Conservation (phyloP, 805 yeast species). For the Sugiyamaella chiloensis region DNA sequence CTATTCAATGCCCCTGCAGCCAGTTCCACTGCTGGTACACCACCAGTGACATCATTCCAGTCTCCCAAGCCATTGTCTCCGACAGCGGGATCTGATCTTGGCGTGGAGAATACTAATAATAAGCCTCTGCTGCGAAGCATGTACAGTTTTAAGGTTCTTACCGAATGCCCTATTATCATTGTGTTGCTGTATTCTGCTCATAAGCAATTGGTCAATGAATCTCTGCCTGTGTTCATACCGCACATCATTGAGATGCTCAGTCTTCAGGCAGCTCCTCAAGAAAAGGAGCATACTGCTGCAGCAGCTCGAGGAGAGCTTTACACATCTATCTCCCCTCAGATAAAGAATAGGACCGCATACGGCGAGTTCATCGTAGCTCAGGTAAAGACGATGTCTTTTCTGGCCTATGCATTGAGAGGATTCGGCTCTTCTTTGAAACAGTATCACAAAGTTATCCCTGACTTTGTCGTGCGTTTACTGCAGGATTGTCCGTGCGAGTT, state of each 20-base stretch:
- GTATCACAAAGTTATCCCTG: slow-evolving; percentile 71
- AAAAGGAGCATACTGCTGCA: slow-evolving; percentile 51
- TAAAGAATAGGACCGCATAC: slow-evolving; percentile 72
- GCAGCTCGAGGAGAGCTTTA: slow-evolving; percentile 55
- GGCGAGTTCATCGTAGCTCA: slow-evolving; percentile 90
- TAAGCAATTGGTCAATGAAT: slow-evolving; percentile 65
- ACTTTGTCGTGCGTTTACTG: slow-evolving; percentile 73
- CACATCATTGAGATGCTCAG: slow-evolving; percentile 69
- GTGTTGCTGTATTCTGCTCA: slow-evolving; percentile 88
- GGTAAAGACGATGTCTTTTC: slow-evolving; percentile 91
- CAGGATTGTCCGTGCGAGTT: slow-evolving; percentile 96
- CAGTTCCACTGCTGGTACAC: slow-evolving; percentile 20
- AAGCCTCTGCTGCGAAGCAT: slow-evolving; percentile 63
- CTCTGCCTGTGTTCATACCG: slow-evolving; percentile 77
- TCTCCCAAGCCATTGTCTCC: slow-evolving; percentile 45
- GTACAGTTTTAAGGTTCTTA: slow-evolving; percentile 82
- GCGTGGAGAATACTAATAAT: slow-evolving; percentile 40
- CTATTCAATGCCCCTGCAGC: slow-evolving; percentile 43
- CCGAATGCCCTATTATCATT: slow-evolving; percentile 97
- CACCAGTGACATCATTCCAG: slow-evolving; percentile 29
- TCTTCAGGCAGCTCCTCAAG: slow-evolving; percentile 81
- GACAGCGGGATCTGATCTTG: slow-evolving; percentile 32
- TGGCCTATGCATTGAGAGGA: slow-evolving; percentile 89
- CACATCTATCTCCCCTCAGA: slow-evolving; percentile 70
- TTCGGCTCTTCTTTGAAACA: slow-evolving; percentile 62